Conservation (phyloP, 345 rosid species). For the Isatis tinctoria region DNA sequence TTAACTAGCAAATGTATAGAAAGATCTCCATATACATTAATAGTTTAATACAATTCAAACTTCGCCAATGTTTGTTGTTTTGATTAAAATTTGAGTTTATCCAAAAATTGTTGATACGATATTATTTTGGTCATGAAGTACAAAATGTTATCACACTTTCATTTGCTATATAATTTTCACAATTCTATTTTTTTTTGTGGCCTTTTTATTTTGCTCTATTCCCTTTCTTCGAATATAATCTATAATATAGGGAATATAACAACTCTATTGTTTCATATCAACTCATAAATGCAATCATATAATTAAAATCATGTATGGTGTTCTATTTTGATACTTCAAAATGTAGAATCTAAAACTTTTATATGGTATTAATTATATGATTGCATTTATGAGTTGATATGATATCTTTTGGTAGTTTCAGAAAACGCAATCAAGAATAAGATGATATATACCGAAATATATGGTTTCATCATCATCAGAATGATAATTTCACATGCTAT, state of each 20-base stretch:
- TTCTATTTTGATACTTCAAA: slow-evolving; percentile 3
- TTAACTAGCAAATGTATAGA: background rate
- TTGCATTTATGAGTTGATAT: slow-evolving; percentile 33
- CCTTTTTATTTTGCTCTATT: background rate
- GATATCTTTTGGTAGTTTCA: slow-evolving; percentile 32
- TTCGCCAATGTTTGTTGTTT: background rate
- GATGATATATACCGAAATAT: slow-evolving; percentile 25
- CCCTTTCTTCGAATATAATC: background rate
- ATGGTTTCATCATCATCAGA: slow-evolving; percentile 21
- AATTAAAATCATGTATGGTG: background rate
- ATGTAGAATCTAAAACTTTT: slow-evolving; percentile 7
- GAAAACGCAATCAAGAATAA: slow-evolving; percentile 10
- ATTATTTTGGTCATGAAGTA: background rate
- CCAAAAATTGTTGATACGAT: background rate
- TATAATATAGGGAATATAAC: background rate
- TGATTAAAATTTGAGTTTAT: background rate
- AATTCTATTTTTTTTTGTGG: background rate
- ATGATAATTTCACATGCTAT: slow-evolving; percentile 27
- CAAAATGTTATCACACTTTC: background rate
- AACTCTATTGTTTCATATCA: too few species aligned
- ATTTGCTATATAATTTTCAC: background rate
- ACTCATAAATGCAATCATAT: too few species aligned
- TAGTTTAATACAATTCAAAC: background rate
- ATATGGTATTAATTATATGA: slow-evolving; percentile 9
- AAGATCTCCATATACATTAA: background rate